phyloP scores from a whole-genome alignment of 2,329 filamentous ascomycete species.

The Cladosporium sp. region DNA sequence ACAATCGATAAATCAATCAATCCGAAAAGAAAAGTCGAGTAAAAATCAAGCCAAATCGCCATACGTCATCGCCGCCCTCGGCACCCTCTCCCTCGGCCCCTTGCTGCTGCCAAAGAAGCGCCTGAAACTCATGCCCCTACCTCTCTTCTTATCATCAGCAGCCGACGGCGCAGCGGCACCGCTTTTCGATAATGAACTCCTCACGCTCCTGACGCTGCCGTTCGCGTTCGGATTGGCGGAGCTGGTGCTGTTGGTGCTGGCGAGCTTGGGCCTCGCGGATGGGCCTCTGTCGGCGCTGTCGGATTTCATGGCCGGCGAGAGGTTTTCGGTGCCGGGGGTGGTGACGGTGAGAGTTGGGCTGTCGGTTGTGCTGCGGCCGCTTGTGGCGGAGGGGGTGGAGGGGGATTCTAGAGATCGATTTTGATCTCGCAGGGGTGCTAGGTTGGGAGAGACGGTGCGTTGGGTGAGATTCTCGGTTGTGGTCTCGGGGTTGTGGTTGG shows the following conservation, averaged over 20 bases:
- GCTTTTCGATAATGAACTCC: background rate
- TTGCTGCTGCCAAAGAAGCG: slow-evolving; percentile 4
- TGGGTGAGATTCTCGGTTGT: background rate
- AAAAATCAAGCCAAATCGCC: slow-evolving; percentile 14
- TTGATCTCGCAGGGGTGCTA: background rate
- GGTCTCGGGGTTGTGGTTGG: slow-evolving; percentile 1
- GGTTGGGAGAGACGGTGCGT: slow-evolving; percentile 3
- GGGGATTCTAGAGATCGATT: background rate
- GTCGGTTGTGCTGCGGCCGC: slow-evolving; percentile 6
- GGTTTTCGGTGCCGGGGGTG: background rate
- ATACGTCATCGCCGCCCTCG: slow-evolving; percentile 17
- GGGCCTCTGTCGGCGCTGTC: background rate
- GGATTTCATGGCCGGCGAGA: background rate
- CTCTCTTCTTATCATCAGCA: slow-evolving; percentile 11
- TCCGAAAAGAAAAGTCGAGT: too few relatives aligned
- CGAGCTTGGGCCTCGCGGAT: background rate
- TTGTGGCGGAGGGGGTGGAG: slow-evolving; percentile 7
- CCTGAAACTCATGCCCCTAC: slow-evolving; percentile 8
- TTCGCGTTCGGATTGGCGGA: background rate
- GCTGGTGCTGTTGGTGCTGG: background rate
- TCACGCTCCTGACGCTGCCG: background rate
- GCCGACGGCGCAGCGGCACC: background rate
- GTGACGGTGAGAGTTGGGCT: background rate
- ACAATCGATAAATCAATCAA: background rate
- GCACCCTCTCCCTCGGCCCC: background rate